Base-by-base conservation (phyloP, 139 green algal species). In the Chlorella vulgaris region DNA sequence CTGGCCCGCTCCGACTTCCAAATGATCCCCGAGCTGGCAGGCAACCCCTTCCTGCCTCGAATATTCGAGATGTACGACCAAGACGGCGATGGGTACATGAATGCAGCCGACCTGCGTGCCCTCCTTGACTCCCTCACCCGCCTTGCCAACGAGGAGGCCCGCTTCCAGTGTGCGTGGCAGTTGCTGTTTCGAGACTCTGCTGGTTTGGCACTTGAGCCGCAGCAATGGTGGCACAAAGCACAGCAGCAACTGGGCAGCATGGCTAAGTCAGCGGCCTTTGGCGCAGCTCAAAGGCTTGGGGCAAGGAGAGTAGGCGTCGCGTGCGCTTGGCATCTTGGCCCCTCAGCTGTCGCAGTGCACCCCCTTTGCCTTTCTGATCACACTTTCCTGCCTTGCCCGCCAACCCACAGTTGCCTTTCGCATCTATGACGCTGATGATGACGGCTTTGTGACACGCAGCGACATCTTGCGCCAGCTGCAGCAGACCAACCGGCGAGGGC, bases 1-100 rank as follows among this genome's bases (percentile, higher is more conserved):
- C 61, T 90, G 7, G 61, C 82, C 2, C 74, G 78, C 29, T 76
- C 71, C 35, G 82, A 91, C 65, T 66, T 91, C 6, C 22, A 76
- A 33, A 68, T 65, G 79, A 69, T 90, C 31, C 86, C 86, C 29
- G 79, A 87, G 66, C 82, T 91, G 18, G 82, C 78, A 4, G 71
- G 71, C 33, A 91, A 91, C 65, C 82, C 86, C 38, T 86, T 91
- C 61, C 33, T 91, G 33, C 73, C 78, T 1, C 74, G 81, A 29
- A 80, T 90, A 18, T 91, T 91, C 31, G 50, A 84, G 40, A 75
- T 91, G 42, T 80, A 84, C 31, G 87, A 91, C 43, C 28, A 24
- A 1, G 63, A 90, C 39, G 79, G 81, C 38, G 84, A 89, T 43
- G 82, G 85, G 65, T 75, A 67, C 76, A 76, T 89, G 29, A 65